These are phyloP conservation scores for Kurtzmaniella cleridarum DNA, from an alignment of 805 yeast species.

Conservation along the genomic window DNA sequence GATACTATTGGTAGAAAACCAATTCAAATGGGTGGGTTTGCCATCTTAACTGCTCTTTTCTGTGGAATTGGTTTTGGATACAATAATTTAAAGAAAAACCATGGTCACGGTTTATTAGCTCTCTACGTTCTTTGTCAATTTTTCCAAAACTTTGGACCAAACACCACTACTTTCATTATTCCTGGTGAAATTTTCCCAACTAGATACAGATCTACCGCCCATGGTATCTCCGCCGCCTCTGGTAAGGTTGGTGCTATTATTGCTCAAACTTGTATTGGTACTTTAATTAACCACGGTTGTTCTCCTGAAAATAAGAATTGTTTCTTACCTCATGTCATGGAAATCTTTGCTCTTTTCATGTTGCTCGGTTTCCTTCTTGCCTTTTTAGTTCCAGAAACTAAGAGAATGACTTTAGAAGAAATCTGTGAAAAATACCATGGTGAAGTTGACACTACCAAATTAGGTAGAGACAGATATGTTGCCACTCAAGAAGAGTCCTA, in stretches of 20 bases:
- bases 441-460: conserved; percentile 51
- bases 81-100: conserved; percentile 44
- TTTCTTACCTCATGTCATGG: conserved; percentile 90
- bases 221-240: conserved; percentile 87
- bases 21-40: conserved; percentile 72
- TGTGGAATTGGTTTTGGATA: conserved; percentile 82
- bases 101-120: conserved; percentile 64
- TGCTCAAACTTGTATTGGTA: conserved; percentile 85
- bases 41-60: conserved; percentile 64
- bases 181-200: conserved; percentile 95
- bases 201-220: conserved; percentile 92
- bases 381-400: conserved; percentile 80
- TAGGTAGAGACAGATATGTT: conserved; percentile 34
- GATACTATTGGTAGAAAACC: conserved; percentile 84
- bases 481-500: conserved; percentile 25
- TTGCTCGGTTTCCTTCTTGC: conserved; percentile 65
- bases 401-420: conserved; percentile 85
- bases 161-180: conserved; percentile 82
- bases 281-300: conserved; percentile 76
- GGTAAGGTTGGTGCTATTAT: conserved; percentile 93
- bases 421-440: conserved; percentile 77
- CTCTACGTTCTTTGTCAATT: conserved; percentile 78
- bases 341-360: conserved; percentile 90
- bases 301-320: conserved; percentile 55
- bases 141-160: conserved; percentile 91